Percentiles rank a stretch among this genome's conserved stretches.
Conservation (phyloP, 73 alveolate species). For the Paraurostyla sp. region DNA sequence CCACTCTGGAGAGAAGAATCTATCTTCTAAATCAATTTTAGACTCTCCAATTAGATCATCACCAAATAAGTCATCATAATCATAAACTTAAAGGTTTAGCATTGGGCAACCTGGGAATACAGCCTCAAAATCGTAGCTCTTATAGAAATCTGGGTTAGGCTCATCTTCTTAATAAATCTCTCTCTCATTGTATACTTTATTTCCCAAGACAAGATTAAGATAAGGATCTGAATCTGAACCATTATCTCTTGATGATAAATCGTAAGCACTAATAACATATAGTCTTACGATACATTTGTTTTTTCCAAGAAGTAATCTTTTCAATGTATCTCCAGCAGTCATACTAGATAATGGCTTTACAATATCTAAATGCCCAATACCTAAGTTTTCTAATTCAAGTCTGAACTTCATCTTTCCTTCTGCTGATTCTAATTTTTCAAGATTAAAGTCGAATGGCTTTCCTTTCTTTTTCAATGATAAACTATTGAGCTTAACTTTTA, state of each 20-base stretch:
- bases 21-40: slow-evolving; percentile 94
- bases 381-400: slow-evolving; percentile 35
- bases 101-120: slow-evolving; percentile 96
- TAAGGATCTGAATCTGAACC: slow-evolving; percentile 96
- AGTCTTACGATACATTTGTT: slow-evolving; percentile 85
- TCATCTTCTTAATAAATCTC: slow-evolving; percentile 79
- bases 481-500: slow-evolving; percentile 36
- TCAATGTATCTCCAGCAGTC: slow-evolving; percentile 38
- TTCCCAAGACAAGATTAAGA: slow-evolving; percentile 84
- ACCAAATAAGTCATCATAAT: slow-evolving; percentile 91
- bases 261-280: slow-evolving; percentile 89
- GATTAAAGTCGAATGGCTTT: slow-evolving; percentile 47
- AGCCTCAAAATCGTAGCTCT: slow-evolving; percentile 85
- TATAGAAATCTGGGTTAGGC: slow-evolving; percentile 90
- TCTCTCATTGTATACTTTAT: slow-evolving; percentile 80
- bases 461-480: slow-evolving; percentile 41
- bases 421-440: slow-evolving; percentile 29
- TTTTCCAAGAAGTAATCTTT: slow-evolving; percentile 63
- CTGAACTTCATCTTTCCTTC: slow-evolving; percentile 65
- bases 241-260: slow-evolving; percentile 89
- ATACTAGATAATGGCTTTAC: slow-evolving; percentile 39
- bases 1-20: slow-evolving; percentile 94
- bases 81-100: slow-evolving; percentile 91
- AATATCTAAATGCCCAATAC: slow-evolving; percentile 52
- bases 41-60: slow-evolving; percentile 96